Percentiles rank a stretch among this genome's conserved stretches.
Evolutionary conservation across 2,329 filamentous ascomycete species (phyloP).

Genomic region (Hirsutella thompsonii): DNA sequence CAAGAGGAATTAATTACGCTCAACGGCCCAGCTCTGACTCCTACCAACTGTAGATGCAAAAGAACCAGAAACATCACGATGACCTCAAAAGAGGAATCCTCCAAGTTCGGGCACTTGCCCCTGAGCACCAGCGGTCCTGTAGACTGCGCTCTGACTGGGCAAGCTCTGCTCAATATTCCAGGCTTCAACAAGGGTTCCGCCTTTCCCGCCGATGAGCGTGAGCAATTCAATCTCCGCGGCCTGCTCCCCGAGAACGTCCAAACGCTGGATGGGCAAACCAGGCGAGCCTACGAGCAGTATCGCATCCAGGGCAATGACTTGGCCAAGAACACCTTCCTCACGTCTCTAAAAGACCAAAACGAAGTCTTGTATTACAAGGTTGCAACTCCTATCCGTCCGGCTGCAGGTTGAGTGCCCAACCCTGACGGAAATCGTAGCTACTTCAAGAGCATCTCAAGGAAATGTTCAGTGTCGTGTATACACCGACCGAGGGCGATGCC

Average conservation of each 20-base stretch:
- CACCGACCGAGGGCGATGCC: slow-evolving; percentile 78
- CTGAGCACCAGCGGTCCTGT: slow-evolving; percentile 22
- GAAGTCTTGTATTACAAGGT: slow-evolving; percentile 70
- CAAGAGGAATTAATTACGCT: no score
- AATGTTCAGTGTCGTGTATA: slow-evolving; percentile 87
- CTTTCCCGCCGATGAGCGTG: slow-evolving; percentile 57
- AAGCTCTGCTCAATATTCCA: slow-evolving; percentile 21
- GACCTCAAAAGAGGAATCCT: slow-evolving; percentile 2
- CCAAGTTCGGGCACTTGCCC: slow-evolving; percentile 18
- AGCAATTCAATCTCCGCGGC: slow-evolving; percentile 56
- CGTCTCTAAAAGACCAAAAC: slow-evolving; percentile 75
- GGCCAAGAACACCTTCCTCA: slow-evolving; percentile 80
- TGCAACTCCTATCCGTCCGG: slow-evolving; percentile 6
- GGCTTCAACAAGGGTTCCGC: slow-evolving; percentile 71
- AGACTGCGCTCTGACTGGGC: slow-evolving; percentile 22
- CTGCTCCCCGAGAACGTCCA: slow-evolving; percentile 62
- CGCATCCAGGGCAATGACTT: slow-evolving; percentile 46
- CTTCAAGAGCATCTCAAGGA: slow-evolving; percentile 68
- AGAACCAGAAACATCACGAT: no score
- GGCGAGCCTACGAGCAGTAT: slow-evolving; percentile 74
- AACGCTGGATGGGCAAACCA: slow-evolving; percentile 62
- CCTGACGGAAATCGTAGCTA: slow-evolving; percentile 31
- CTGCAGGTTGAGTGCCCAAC: background rate
- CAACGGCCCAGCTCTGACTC: no score
- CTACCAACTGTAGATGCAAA: no score